Evolutionary conservation across 1,139 yeast species (phyloP).

Genomic region (Yamadazyma dendronema): DNA sequence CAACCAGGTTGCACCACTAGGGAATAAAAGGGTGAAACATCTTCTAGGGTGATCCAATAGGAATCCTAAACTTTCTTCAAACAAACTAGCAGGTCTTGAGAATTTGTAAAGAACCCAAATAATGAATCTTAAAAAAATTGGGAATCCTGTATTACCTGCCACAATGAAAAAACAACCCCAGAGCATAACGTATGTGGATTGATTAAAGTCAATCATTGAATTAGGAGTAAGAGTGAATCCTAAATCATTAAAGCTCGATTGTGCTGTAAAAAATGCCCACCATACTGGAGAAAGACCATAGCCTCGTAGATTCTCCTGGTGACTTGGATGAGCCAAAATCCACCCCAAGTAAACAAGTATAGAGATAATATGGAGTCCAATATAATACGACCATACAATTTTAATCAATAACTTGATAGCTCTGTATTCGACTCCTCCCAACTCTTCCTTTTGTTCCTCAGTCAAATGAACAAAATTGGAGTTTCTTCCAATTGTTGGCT

Average conservation of each 20-base stretch:
- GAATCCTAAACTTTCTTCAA: conserved; percentile 78
- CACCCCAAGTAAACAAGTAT: conserved; percentile 64
- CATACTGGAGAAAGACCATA: conserved; percentile 73
- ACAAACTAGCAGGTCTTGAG: conserved; percentile 63
- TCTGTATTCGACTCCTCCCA: conserved; percentile 96
- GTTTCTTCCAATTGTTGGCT: conserved; percentile 92
- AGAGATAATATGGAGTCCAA: conserved; percentile 71
- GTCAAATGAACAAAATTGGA: conserved; percentile 84
- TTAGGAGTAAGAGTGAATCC: conserved; percentile 80
- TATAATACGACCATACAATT: conserved; percentile 63
- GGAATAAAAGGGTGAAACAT: conserved; percentile 89
- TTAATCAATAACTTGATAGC: conserved; percentile 75
- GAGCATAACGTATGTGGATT: conserved; percentile 63
- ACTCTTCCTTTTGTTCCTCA: conserved; percentile 83
- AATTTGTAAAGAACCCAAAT: conserved; percentile 76
- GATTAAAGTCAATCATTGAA: conserved; percentile 67
- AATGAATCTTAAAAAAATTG: conserved; percentile 70
- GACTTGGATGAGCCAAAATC: conserved; percentile 46
- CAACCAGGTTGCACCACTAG: conserved; percentile 96
- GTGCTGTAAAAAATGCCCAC: conserved; percentile 90
- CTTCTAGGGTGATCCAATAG: conserved; percentile 94
- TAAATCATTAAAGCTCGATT: conserved; percentile 77
- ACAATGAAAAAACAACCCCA: conserved; percentile 68
- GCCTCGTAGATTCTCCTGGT: conserved; percentile 39
- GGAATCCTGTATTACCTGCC: conserved; percentile 93